A percentile compares a stretch with the other conserved stretches of the same genome.
Conservation (phyloP, 192 early-diverging fungal species). For the Backusella sp. region DNA sequence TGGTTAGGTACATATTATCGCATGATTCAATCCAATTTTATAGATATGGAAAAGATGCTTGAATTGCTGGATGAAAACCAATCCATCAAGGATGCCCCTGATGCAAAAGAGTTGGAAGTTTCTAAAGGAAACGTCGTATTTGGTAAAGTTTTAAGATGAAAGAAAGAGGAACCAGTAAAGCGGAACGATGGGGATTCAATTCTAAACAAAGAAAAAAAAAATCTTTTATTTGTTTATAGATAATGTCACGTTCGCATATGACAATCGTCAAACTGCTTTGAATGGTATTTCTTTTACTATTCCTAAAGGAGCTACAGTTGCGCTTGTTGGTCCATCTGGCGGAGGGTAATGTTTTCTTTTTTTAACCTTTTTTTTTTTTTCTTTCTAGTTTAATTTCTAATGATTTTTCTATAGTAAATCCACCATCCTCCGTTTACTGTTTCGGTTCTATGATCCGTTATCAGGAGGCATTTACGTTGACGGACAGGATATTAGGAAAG, state of each 20-base stretch:
- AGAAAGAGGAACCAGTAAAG: background rate
- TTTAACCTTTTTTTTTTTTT: background rate
- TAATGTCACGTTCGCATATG: conserved; percentile 68
- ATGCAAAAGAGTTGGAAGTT: conserved; percentile 57
- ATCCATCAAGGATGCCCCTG: conserved; percentile 63
- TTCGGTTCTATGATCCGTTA: conserved; percentile 89
- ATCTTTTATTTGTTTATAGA: conserved; percentile 12
- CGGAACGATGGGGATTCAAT: background rate
- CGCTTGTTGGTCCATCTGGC: conserved; percentile 78
- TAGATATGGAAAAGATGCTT: conserved; percentile 98
- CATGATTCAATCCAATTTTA: conserved; percentile 88
- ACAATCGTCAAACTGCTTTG: conserved; percentile 67
- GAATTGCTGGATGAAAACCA: conserved; percentile 71
- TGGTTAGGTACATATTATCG: conserved; percentile 96
- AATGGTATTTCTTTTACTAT: conserved; percentile 68
- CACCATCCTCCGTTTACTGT: conserved; percentile 76
- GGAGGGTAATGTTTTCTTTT: conserved; percentile 44
- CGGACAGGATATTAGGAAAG: conserved; percentile 71
- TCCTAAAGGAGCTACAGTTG: conserved; percentile 70
- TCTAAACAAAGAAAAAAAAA: conserved; percentile 6
- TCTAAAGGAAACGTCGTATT: conserved; percentile 65
- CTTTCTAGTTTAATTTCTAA: background rate
- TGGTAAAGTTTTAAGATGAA: conserved; percentile 38
- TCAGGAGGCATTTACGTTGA: conserved; percentile 85
- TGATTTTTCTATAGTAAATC: conserved; percentile 48